A percentile compares a stretch with the other conserved stretches of the same genome.
phyloP scores from a whole-genome alignment of 2,329 filamentous ascomycete species.

The Coniella lustricola region DNA sequence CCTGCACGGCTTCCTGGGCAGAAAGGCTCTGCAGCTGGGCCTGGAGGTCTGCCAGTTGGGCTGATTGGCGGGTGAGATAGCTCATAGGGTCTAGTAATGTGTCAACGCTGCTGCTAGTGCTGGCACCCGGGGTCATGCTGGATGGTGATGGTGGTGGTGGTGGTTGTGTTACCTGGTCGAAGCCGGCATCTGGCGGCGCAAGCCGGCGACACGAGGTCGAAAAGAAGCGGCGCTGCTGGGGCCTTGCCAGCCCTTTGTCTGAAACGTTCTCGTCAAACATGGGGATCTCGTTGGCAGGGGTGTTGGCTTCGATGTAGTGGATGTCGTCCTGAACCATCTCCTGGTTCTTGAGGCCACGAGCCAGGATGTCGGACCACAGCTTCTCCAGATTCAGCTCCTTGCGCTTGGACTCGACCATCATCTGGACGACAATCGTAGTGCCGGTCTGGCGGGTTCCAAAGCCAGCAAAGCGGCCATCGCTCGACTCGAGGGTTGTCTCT shows the following conservation, averaged over 20 bases:
- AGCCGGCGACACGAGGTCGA: constrained; percentile 17
- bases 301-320: constrained; percentile 19
- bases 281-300: constrained; percentile 8
- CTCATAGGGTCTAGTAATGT: constrained; percentile 10
- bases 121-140: background rate
- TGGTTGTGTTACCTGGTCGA: constrained; percentile 15
- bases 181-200: background rate
- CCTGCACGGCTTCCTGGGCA: constrained; percentile 3
- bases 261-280: constrained; percentile 12
- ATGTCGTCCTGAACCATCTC: constrained; percentile 13
- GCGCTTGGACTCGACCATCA: constrained; percentile 48
- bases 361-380: constrained; percentile 41
- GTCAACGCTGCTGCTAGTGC: constrained; percentile 12
- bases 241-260: constrained; percentile 7
- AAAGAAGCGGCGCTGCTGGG: constrained; percentile 17
- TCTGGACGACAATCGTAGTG: constrained; percentile 49
- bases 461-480: constrained; percentile 59
- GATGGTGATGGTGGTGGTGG: background rate
- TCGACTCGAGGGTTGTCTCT: constrained; percentile 33
- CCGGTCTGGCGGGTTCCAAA: constrained; percentile 55
- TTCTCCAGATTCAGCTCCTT: constrained; percentile 46
- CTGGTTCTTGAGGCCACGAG: constrained; percentile 1
- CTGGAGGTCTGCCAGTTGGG: constrained; percentile 12
- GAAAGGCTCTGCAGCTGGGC: constrained; percentile 1
- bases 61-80: constrained; percentile 3